Base-by-base conservation (phyloP, 257 asterid genomes). In the Datura wrightii region DNA sequence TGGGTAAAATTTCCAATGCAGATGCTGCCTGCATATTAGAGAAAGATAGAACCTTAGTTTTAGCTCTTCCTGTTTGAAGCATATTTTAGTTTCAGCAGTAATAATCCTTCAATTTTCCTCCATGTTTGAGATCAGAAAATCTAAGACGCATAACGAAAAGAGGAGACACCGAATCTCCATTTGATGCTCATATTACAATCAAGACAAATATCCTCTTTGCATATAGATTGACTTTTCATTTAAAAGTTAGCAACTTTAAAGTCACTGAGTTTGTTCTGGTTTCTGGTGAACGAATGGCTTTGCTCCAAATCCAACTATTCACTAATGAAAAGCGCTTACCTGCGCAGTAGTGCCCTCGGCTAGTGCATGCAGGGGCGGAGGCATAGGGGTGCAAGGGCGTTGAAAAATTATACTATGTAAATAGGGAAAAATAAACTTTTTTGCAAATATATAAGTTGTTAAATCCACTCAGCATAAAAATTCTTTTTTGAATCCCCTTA, bases 11-110 rank as follows among this genome's bases (percentile, higher is more conserved):
- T 65, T 88, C 88, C 90, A 91, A 85, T 85, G 91, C 78, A 89
- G 78, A 46, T 90, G 90, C 92, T 90, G 91, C 90, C 94, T 94
- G 88, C 91, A 89, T 83, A 86, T 85, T 84, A 36, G 59, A 10
- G 36, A 84, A 72, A 81, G 72, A 76, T 66, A 34, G 15, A 78
- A 14, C 11, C 63, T 78, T 14, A 50, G 9, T 78, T 31, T 50
- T 2, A 1, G 1, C 6, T 78, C 44, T 52, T 52, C 63, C 63
- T 31, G 63, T 34, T 52, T 52, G 48, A 34, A 78, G 15, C 82
- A 52, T 78, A 52, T 78, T 31, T 31, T 31, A 31, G 82, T 52
- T 78, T 78, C 62, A 78, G 60, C 48, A 78, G 82, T 6, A 52
- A 15, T 31, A 52, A 31, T 78, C 63, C 63, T 50, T 76, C 82